These are phyloP conservation scores for Noccaea caerulescens DNA, from an alignment of 345 rosid genomes.

Conservation along the genomic window DNA sequence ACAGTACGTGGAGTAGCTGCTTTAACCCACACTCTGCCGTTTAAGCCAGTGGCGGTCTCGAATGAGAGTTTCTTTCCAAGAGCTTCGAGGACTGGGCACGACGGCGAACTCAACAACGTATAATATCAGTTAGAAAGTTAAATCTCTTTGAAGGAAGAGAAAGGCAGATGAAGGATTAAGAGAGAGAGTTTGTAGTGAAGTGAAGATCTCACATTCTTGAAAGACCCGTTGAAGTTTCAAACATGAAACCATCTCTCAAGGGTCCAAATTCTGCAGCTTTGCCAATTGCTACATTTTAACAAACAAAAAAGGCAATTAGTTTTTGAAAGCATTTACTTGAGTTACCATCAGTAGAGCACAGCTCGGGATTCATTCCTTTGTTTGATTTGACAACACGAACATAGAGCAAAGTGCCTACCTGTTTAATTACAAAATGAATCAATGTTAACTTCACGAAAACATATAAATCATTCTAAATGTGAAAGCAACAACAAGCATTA, in stretches of 20 bases:
- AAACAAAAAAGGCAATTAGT: neutral
- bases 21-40: slow-evolving; percentile 78
- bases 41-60: slow-evolving; percentile 80
- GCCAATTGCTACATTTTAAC: slow-evolving; percentile 58
- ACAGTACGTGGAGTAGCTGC: slow-evolving; percentile 58
- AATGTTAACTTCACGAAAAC: neutral
- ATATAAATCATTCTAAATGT: neutral
- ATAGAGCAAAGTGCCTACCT: slow-evolving; percentile 79
- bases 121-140: neutral
- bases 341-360: slow-evolving; percentile 77
- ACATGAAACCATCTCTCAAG: slow-evolving; percentile 75
- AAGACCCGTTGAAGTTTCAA: slow-evolving; percentile 84
- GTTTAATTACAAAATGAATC: slow-evolving; percentile 36
- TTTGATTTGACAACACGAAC: slow-evolving; percentile 78
- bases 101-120: slow-evolving; percentile 75
- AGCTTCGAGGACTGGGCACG: slow-evolving; percentile 77
- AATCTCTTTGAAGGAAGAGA: neutral
- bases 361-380: slow-evolving; percentile 72
- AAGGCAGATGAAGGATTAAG: neutral
- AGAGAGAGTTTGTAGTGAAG: neutral
- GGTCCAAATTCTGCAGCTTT: slow-evolving; percentile 81
- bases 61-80: slow-evolving; percentile 79
- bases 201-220: slow-evolving; percentile 66
- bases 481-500: neutral
- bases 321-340: neutral